Base-by-base conservation (phyloP, 2,329 filamentous ascomycete genomes). In the Pestalotiopsis sp. region DNA sequence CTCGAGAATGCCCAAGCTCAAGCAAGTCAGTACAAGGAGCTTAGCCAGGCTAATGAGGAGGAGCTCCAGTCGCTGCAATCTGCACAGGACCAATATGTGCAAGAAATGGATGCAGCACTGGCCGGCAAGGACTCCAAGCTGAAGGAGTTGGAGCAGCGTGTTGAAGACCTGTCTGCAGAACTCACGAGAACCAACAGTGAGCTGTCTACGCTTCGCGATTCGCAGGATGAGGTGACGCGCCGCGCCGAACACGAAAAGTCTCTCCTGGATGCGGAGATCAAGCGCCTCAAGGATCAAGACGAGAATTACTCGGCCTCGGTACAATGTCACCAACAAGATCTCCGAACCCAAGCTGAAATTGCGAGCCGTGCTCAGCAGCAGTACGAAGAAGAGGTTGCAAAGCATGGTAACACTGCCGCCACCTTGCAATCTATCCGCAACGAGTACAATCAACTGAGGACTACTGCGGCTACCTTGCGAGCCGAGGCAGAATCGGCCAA, bases 341-440 rank as follows among this genome's bases (percentile, higher is more conserved):
- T 98, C 57, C 95, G 96, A 71, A 91, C 94, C 0, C 96, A 99
- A 80, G 95, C 95, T 36, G 93, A 97, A 59, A 98, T 99, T 76
- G 94, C 96, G 2, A 91, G 94, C 66, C 93, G 94, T 79, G 94
- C 96, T 3, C 96, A 99, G 78, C 92, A 97, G 77, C 95, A 96
- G 74, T 99, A 99, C 77, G 97, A 99, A 79, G 91, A 91, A 71
- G 96, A 99, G 79, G 87, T 99, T 12, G 89, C 97, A 75, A 98
- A 96, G 83, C 96, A 99, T 81, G 95, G 95, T 1, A 94, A 98
- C 73, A 96, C 95, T n/a, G 94, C 95, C 13, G 95, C 94, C 81
- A 89, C 90, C 45, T 85, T 98, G 14, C 94, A 97, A 74, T 86
- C 86, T 66, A 85, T 97, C 63, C 93, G 96, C 65, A 85, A 86